Evolutionary conservation across 2,329 filamentous ascomycete genomes (phyloP), one percentile per base, ranked within the genome.

Genomic region (Aspergillus hortae): DNA sequence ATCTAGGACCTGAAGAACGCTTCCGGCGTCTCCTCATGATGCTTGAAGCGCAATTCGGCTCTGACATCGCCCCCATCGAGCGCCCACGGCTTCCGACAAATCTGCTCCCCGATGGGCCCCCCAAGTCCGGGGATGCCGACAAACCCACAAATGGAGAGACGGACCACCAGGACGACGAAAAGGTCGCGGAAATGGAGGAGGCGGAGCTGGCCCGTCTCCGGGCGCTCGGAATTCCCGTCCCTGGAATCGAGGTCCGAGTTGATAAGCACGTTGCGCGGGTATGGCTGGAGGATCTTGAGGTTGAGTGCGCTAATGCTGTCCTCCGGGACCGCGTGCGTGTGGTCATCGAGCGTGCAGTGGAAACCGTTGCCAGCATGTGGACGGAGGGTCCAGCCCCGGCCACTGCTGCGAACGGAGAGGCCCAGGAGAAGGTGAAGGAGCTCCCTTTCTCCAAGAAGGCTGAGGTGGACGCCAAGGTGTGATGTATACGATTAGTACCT

Each of bases 21-120:
- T 84, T 97, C 38, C 83, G 87, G 56, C 86, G 92, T 32, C 84
- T 99, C 17, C 88, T 95, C 74, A 89, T 96, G 84, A 96, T 99
- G 77, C 86, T 99, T 12, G 94, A 99, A 77, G 89, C 92, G 2
- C 94, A 99, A 70, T 99, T 99, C 67, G 94, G 94, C 56, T 87
- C 94, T 57, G 87, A 90, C 54, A 85, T 97, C 51, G 79, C 82
- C 0, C 91, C 92, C 4, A 88, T 97, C 59, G 81, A 86, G 19
- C 75, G 65, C 75, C 90, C 54, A 81, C 85, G 69, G 69, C 61
- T 75, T 35, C 69, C 49, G 7, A 44, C 57, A 1, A 58, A 66
- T 35, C 51, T 56, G 14, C 40, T 51, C 6, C 52, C 56, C 10
- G 56, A 62, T 27, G 57, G 57, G 3, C 46, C 51, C 27, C 40